A percentile compares a stretch with the other conserved stretches of the same genome.
Evolutionary conservation across 306 rosid species (phyloP).

Genomic region (Heteromeles arbutifolia): DNA sequence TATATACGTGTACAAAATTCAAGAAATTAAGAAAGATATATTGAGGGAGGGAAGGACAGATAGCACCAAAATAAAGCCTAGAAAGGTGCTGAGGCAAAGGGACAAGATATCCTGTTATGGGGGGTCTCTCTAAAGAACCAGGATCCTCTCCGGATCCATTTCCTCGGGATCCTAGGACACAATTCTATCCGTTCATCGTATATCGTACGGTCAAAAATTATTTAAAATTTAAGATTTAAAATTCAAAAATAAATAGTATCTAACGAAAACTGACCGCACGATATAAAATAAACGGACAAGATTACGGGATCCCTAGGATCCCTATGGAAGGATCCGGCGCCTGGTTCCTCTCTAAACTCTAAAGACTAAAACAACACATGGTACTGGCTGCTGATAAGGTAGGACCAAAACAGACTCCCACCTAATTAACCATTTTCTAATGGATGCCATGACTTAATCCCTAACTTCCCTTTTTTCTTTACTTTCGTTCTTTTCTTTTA

Average conservation of each 20-base stretch:
- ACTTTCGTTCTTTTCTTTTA: neutral
- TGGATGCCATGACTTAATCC: neutral
- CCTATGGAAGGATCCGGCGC: too few relatives aligned
- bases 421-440: conserved; percentile 36
- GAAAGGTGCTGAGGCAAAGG: conserved; percentile 34
- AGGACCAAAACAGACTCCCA: conserved; percentile 42
- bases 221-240: too few relatives aligned
- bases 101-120: conserved; percentile 49
- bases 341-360: neutral
- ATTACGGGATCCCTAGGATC: too few relatives aligned
- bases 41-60: conserved; percentile 23
- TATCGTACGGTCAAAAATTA: too few relatives aligned
- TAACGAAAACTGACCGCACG: too few relatives aligned
- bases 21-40: conserved; percentile 13
- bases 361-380: conserved; percentile 36
- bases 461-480: neutral
- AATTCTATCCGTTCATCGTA: too few relatives aligned
- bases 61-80: conserved; percentile 21
- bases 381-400: conserved; percentile 31
- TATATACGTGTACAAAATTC: too few relatives aligned
- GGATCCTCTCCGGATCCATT: too few relatives aligned
- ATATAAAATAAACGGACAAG: too few relatives aligned
- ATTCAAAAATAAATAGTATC: too few relatives aligned
- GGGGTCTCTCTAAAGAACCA: conserved; percentile 11
- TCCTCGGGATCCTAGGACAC: too few relatives aligned